These are phyloP conservation scores for Talaromyces stipitatus DNA, from an alignment of 495 filamentous ascomycete genomes.

Conservation along the genomic window DNA sequence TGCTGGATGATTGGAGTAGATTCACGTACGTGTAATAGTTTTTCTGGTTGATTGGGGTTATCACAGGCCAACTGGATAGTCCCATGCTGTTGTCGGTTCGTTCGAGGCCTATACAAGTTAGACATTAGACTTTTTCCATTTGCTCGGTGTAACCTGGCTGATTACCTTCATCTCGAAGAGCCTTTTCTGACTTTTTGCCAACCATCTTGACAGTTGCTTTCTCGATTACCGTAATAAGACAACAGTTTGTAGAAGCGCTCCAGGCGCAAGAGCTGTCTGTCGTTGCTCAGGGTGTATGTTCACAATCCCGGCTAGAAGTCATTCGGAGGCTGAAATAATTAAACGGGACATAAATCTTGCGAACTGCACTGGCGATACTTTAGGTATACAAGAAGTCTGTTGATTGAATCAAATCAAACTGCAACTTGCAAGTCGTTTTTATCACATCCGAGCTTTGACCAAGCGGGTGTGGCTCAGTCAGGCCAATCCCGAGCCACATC, in stretches of 20 bases:
- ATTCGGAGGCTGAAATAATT: neutral
- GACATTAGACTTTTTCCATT: neutral
- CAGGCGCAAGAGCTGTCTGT: neutral
- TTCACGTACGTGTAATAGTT: conserved; percentile 96
- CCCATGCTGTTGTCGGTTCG: conserved; percentile 97
- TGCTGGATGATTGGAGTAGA: neutral
- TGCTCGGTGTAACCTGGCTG: conserved; percentile 6
- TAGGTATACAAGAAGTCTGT: no score
- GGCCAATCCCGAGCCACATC: conserved; percentile 1
- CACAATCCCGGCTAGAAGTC: neutral
- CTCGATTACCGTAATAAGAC: neutral
- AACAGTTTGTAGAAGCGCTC: neutral
- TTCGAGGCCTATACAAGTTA: conserved; percentile 60
- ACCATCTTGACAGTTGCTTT: conserved; percentile 39
- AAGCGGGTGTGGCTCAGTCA: conserved; percentile 7
- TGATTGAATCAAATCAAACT: no score
- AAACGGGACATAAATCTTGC: neutral
- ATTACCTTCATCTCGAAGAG: conserved; percentile 59
- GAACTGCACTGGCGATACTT: no score
- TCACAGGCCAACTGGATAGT: conserved; percentile 85
- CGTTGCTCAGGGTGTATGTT: neutral
- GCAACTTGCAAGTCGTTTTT: neutral
- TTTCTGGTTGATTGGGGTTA: conserved; percentile 93
- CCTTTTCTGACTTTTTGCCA: conserved; percentile 58
- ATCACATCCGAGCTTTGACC: conserved; percentile 15